Base-by-base conservation (phyloP, 179 eudicot genomes). In the Spinacia oleracea region DNA sequence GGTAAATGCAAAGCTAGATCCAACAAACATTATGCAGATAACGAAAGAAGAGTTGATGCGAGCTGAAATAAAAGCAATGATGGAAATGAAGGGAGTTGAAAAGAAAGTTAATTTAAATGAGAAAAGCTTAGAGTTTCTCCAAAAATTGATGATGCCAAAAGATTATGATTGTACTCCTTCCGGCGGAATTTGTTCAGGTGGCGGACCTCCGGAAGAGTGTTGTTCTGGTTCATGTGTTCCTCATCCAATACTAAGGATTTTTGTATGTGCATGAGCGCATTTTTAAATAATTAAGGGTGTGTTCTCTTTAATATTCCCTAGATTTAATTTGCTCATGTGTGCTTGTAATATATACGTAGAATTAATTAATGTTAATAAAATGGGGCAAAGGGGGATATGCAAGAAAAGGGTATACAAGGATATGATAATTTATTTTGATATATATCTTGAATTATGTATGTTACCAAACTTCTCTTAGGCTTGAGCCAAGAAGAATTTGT, bases 201-300 rank as follows among this genome's bases (percentile, higher is more conserved):
- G 18, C 10, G 76, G 25, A 10, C 62, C 75, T 50, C 25, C 75
- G 20, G 56, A 48, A 46, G 58, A 72, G 9, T 73, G 76, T 12
- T 73, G 76, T 48, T 73, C 50, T 9, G 64, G 76, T 34, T 25
- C 76, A 27, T 73, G 76, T 53, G 64, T 73, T 5, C 63, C 76
- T 73, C 76, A 73, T 55, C 76, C 75, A 11, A 62, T 12, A 8
- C 34, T 60, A 27, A 27, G 2, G 4, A 6, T 60, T 25, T 60
- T 60, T 29, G 35, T 60, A 5, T 56, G 66, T 60, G 66, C 20
- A 60, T 60, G 21, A 60, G 0, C 25, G n/a, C n/a, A n/a, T n/a
- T n/a, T n/a, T n/a, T n/a, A n/a, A n/a, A n/a, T n/a, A n/a, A n/a
- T n/a, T n/a, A n/a, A n/a, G n/a, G n/a, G n/a, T n/a, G n/a, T n/a